Percentiles rank a stretch among this genome's conserved stretches.
phyloP scores from a whole-genome alignment of 768 basidiomycete genomes.

The Trametes gibbosa region DNA sequence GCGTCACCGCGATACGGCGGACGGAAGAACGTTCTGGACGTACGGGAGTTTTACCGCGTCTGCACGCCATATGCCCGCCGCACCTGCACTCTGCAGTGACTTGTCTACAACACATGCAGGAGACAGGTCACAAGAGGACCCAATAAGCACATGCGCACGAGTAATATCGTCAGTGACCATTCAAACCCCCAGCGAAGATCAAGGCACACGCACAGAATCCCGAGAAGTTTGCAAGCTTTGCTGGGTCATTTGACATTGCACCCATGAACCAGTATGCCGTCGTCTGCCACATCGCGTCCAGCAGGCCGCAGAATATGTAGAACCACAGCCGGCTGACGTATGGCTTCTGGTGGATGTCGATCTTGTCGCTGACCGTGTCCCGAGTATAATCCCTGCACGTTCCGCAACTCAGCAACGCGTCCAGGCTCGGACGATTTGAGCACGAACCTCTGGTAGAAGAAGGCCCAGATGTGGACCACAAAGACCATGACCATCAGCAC shows the following conservation, averaged over 20 bases:
- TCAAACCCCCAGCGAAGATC: neutral
- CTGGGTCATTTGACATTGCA: slow-evolving; percentile 80
- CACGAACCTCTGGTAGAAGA: slow-evolving; percentile 37
- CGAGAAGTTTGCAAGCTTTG: slow-evolving; percentile 74
- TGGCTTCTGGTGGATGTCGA: slow-evolving; percentile 56
- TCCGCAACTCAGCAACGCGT: neutral
- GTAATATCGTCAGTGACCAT: neutral
- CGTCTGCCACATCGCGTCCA: slow-evolving; percentile 87
- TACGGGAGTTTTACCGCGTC: slow-evolving; percentile 64
- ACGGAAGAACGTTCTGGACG: slow-evolving; percentile 27
- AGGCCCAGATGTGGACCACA: slow-evolving; percentile 71
- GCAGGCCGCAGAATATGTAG: slow-evolving; percentile 69
- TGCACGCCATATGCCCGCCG: slow-evolving; percentile 68
- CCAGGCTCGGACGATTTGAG: neutral
- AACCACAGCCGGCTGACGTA: slow-evolving; percentile 59
- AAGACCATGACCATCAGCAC: slow-evolving; percentile 64
- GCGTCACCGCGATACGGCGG: neutral
- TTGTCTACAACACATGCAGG: slow-evolving; percentile 44
- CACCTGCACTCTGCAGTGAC: slow-evolving; percentile 74
- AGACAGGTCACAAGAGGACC: neutral
- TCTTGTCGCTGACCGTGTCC: slow-evolving; percentile 40
- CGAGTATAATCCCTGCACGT: slow-evolving; percentile 51
- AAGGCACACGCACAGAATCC: slow-evolving; percentile 66
- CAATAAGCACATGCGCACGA: neutral
- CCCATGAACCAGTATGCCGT: slow-evolving; percentile 82